Base-by-base conservation (phyloP, 768 basidiomycete species). In the Pholiota microspora region DNA sequence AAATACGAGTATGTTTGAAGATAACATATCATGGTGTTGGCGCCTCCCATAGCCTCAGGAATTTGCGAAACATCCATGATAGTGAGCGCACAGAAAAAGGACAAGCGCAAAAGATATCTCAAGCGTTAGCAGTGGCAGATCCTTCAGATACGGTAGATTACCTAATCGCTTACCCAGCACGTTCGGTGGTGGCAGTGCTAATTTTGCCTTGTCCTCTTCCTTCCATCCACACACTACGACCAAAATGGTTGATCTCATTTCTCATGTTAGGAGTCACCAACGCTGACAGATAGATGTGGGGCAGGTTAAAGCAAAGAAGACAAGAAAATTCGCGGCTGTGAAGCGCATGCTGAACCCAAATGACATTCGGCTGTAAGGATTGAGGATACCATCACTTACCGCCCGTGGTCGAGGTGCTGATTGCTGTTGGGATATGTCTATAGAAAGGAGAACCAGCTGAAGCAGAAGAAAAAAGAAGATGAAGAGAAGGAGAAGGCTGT, bases 301-400 rank as follows among this genome's bases (percentile, higher is more conserved):
- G 29, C 59, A 97, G 94, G 91, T 85, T 10, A 94, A 85, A 72
- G 92, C 91, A 25, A 93, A 92, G 71, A 96, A 94, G 70, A 95
- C 94, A 0, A 81, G 94, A 71, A 96, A 96, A 69, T 98, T 98
- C 68, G 96, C 94, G 2, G 75, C 85, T 8, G 93, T 96, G 44
- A 98, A 98, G 72, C 89, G 95, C 15, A 78, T 98, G 77, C 73
- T 98, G 55, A 94, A 94, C 67, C 96, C 96, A 0, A 92, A 88
- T 64, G 96, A 98, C 69, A 92, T 91, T 53, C 80, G 96, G 61
- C 71, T 98, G 95, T 95, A 67, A 62, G 92, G 23, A 51, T 31
- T 31, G 16, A 32, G 27, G 35, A 13, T 13, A 6, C 29, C 29
- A 31, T 31, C 29, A 31, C 12, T 6, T 5, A 23, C 15, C 28